These are phyloP conservation scores for Tulasnella sp. DNA, from an alignment of 768 basidiomycete species.

Conservation along the genomic window DNA sequence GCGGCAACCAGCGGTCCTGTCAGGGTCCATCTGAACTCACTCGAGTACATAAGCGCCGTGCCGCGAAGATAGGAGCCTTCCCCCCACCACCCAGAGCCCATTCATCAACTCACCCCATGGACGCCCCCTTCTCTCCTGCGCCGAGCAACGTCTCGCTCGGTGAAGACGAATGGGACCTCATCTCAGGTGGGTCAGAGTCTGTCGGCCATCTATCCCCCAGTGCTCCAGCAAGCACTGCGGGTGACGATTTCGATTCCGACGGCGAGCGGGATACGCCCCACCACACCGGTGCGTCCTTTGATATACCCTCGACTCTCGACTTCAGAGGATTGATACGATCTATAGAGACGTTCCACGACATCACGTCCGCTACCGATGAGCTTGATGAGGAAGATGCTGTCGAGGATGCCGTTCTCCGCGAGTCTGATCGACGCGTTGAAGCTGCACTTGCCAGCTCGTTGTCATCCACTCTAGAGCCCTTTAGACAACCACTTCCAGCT, in stretches of 20 bases:
- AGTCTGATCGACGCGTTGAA: constrained; percentile 11
- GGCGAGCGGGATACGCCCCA: constrained; percentile 1
- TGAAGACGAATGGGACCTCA: constrained; percentile 11
- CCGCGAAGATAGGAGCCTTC: neutral
- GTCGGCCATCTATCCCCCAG: neutral
- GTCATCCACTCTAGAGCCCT: constrained; percentile 10
- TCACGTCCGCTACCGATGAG: neutral
- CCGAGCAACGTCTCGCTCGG: constrained; percentile 5
- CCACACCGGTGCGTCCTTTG: neutral
- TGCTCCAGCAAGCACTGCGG: neutral
- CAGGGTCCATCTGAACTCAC: no score
- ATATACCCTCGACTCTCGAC: neutral
- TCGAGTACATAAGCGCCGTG: neutral
- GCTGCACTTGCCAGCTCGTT: constrained; percentile 9
- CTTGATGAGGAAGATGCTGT: constrained; percentile 9
- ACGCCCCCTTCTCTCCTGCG: constrained; percentile 6
- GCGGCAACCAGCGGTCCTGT: no score
- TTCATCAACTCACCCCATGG: neutral
- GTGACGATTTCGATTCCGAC: constrained; percentile 12
- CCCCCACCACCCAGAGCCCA: neutral
- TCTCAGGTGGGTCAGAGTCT: constrained; percentile 6
- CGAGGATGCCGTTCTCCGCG: constrained; percentile 2
- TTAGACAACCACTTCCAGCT: constrained; percentile 6
- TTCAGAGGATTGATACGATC: neutral
- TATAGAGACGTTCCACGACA: no score